Evolutionary conservation across 345 rosid genomes (phyloP).

Genomic region (Lepidium africanum): DNA sequence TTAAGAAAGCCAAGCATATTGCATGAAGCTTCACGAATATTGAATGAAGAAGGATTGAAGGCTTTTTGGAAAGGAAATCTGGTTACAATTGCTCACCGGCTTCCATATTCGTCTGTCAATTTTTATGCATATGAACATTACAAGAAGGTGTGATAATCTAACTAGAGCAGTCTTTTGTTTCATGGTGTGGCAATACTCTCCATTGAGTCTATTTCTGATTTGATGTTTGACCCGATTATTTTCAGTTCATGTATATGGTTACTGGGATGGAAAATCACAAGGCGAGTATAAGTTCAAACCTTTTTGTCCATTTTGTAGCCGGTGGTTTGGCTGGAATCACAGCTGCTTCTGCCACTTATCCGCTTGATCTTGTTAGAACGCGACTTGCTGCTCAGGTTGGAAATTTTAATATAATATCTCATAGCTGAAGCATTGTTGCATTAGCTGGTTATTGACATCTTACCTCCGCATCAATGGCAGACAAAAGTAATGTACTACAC

Average conservation of each 20-base stretch:
- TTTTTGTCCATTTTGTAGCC: slow-evolving; percentile 64
- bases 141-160: slow-evolving; percentile 47
- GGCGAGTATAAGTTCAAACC: slow-evolving; percentile 42
- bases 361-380: slow-evolving; percentile 95
- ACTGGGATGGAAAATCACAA: slow-evolving; percentile 45
- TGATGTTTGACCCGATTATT: not conserved
- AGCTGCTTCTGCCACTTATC: slow-evolving; percentile 94
- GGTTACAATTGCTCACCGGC: slow-evolving; percentile 87
- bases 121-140: slow-evolving; percentile 84
- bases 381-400: slow-evolving; percentile 95
- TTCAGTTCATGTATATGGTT: slow-evolving; percentile 52
- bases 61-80: slow-evolving; percentile 98
- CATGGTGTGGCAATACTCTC: not conserved
- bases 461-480: slow-evolving; percentile 33
- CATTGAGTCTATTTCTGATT: not conserved
- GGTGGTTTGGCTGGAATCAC: slow-evolving; percentile 96
- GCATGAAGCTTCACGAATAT: slow-evolving; percentile 72
- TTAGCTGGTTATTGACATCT: slow-evolving; percentile 1
- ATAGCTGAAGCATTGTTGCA: not conserved
- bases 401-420: not conserved
- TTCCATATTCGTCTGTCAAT: slow-evolving; percentile 87
- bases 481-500: slow-evolving; percentile 69
- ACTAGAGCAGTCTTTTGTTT: not conserved
- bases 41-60: slow-evolving; percentile 78
- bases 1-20: slow-evolving; percentile 70